Evolutionary conservation across 805 yeast species (phyloP).

Genomic region (Hanseniaspora nectarophila): DNA sequence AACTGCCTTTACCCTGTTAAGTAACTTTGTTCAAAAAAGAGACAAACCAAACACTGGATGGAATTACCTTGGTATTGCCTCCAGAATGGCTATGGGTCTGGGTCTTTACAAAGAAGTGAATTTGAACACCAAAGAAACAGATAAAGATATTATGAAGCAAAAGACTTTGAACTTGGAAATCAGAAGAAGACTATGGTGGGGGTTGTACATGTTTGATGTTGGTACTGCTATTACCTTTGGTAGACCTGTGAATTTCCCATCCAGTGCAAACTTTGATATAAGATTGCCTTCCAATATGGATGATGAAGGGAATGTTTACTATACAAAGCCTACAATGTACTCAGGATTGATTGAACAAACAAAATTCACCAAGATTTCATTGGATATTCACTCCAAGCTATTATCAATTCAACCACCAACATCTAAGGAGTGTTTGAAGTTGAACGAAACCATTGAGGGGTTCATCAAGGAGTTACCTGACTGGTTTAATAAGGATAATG

Average conservation of each 20-base stretch:
- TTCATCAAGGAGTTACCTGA: constrained; percentile 36
- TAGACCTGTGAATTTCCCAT: constrained; percentile 47
- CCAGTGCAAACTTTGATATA: constrained; percentile 34
- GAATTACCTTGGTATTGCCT: constrained; percentile 53
- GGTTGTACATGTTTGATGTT: constrained; percentile 49
- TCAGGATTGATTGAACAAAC: constrained; percentile 49
- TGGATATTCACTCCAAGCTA: constrained; percentile 38
- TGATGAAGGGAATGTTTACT: constrained; percentile 25
- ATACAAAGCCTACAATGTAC: constrained; percentile 39
- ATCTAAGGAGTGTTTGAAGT: constrained; percentile 36
- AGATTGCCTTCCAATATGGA: constrained; percentile 40
- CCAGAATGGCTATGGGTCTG: constrained; percentile 53
- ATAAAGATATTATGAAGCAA: constrained; percentile 18
- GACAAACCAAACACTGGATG: constrained; percentile 59
- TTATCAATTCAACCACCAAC: constrained; percentile 37
- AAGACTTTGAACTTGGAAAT: constrained; percentile 32
- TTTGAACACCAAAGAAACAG: background rate
- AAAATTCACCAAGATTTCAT: constrained; percentile 37
- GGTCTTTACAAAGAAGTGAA: constrained; percentile 50
- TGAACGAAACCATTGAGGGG: constrained; percentile 34
- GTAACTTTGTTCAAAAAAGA: constrained; percentile 52
- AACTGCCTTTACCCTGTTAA: constrained; percentile 41
- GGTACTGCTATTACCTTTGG: constrained; percentile 56
- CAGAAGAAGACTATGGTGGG: constrained; percentile 59
- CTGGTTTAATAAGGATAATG: constrained; percentile 36